Evolutionary conservation across 2,329 filamentous ascomycete genomes (phyloP), one percentile per base, ranked within the genome.

Genomic region (Didymosphaeria variabile): DNA sequence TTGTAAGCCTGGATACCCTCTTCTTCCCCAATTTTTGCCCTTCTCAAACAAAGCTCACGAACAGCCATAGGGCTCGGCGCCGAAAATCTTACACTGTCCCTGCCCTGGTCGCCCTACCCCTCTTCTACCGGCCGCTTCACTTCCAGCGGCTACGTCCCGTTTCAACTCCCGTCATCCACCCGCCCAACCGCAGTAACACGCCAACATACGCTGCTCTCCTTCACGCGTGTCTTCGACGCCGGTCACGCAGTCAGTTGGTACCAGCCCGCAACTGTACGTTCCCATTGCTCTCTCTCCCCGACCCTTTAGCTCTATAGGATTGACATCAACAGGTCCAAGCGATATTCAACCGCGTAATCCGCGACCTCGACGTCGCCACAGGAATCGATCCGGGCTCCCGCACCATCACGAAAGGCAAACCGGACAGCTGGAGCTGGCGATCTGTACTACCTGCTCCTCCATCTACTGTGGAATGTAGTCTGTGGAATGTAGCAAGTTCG

Each of bases 21-120:
- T 17, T 17, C 12, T 4, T 29, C 26, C 26, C 26, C 26, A 29
- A 29, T 4, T 29, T 29, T 4, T 5, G 26, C 4, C 4, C 26
- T 29, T 29, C 26, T 29, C 26, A 29, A 29, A 2, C 4, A 6
- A 29, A 29, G 6, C 26, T 29, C 26, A 29, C 26, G 1, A 29
- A 29, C 26, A 29, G 6, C 26, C 26, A 6, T 15, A 40, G 38
- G 74, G 86, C 77, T 89, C 65, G 91, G 91, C 23, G 91, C 90
- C 31, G 84, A 94, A 76, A 88, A 88, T 3, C 82, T 91, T 45
- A 90, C 88, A 8, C 79, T 68, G 5, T 82, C 82, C 19, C 54
- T 56, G 15, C 31, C 42, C 42, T 56, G 54, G 54, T 8, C 40
- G 5, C 5, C n/a, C n/a, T 6, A n/a, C 4, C 5, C 19, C 21